phyloP scores from a whole-genome alignment of 345 rosid species.

The Gossypium raimondii region DNA sequence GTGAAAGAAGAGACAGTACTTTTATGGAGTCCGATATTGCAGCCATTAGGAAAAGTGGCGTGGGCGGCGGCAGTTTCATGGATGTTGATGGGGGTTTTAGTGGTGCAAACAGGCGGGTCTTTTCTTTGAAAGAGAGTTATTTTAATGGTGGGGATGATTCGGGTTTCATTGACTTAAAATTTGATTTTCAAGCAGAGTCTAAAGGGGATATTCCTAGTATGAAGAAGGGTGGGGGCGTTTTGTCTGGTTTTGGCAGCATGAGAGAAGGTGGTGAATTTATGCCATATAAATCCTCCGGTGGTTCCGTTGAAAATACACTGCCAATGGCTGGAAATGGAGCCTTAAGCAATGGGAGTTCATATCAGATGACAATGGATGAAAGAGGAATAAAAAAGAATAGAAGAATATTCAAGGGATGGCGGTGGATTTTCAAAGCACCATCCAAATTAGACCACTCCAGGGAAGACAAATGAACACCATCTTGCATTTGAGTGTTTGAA shows the following conservation, averaged over 20 bases:
- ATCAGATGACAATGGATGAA: constrained; percentile 60
- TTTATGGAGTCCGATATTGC: constrained; percentile 29
- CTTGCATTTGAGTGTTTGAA: constrained; percentile 11
- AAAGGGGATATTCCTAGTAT: constrained; percentile 24
- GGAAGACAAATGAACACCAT: constrained; percentile 37
- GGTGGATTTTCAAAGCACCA: constrained; percentile 79
- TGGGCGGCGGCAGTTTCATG: not conserved
- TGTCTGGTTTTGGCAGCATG: constrained; percentile 56
- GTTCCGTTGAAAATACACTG: not conserved
- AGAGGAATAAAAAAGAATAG: constrained; percentile 66
- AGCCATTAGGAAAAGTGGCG: not conserved
- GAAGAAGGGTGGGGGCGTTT: constrained; percentile 29
- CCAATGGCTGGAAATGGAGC: constrained; percentile 20
- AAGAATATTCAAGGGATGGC: constrained; percentile 88
- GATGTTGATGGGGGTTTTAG: constrained; percentile 16
- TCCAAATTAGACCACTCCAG: constrained; percentile 31
- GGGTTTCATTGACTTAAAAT: constrained; percentile 84
- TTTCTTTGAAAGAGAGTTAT: constrained; percentile 70
- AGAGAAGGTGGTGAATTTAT: constrained; percentile 35
- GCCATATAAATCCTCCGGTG: constrained; percentile 25
- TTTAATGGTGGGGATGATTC: constrained; percentile 70
- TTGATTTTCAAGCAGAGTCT: constrained; percentile 52
- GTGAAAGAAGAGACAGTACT: constrained; percentile 34
- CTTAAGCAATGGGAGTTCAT: constrained; percentile 46
- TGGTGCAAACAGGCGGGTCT: constrained; percentile 46